Evolutionary conservation across 1,284 basidiomycete genomes (phyloP).

Genomic region (Stygiomarasmius scandens): DNA sequence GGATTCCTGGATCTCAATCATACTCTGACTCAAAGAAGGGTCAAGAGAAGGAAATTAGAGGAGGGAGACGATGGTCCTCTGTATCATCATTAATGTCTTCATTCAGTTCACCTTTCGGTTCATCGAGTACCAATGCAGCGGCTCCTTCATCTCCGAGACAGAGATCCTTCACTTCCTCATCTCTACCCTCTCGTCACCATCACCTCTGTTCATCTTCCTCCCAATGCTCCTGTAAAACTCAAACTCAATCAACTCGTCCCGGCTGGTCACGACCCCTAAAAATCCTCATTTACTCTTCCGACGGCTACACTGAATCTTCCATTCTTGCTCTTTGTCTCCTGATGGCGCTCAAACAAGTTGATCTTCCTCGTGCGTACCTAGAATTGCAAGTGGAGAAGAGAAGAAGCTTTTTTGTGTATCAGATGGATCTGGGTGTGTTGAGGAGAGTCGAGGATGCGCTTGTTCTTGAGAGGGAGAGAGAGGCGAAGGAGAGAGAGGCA

Average conservation of each 20-base stretch:
- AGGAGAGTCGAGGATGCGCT: conserved; percentile 68
- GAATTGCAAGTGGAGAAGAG: conserved; percentile 78
- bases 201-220: too few species aligned
- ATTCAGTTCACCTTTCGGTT: conserved; percentile 30
- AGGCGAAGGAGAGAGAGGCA: conserved; percentile 25
- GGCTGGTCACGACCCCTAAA: conserved; percentile 60
- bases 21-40: background rate
- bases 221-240: too few species aligned
- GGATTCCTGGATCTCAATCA: too few species aligned
- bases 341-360: conserved; percentile 76
- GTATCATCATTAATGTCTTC: conserved; percentile 39
- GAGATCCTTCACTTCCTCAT: conserved; percentile 18
- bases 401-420: conserved; percentile 91
- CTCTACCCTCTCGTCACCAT: conserved; percentile 20
- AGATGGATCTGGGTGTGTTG: conserved; percentile 78
- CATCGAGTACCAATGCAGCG: conserved; percentile 17
- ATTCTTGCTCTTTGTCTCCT: conserved; percentile 86
- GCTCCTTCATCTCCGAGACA: conserved; percentile 10
- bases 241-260: conserved; percentile 21
- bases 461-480: conserved; percentile 28
- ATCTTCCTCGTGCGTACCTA: conserved; percentile 88
- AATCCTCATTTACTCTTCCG: conserved; percentile 74
- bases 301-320: conserved; percentile 90
- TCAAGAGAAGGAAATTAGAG: conserved; percentile 5
- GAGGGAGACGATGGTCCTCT: conserved; percentile 44